Percentiles rank a stretch among this genome's conserved stretches.
Conservation (phyloP, 2,329 filamentous ascomycete species). For the Phoma herbarum region DNA sequence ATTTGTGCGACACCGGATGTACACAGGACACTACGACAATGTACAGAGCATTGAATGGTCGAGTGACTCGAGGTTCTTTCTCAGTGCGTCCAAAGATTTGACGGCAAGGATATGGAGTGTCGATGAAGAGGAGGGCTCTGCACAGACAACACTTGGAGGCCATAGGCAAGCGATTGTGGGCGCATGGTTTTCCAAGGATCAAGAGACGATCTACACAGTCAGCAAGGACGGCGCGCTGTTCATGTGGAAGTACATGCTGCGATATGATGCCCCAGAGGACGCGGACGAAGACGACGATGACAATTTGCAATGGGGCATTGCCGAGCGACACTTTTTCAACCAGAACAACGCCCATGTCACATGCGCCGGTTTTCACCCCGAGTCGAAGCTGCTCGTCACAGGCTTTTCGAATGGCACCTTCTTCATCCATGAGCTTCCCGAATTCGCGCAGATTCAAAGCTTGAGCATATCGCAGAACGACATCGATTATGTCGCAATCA, state of each 20-base stretch:
- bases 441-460: slow-evolving; percentile 94
- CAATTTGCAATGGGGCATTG: slow-evolving; percentile 87
- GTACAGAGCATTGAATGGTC: slow-evolving; percentile 94
- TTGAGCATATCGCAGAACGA: slow-evolving; percentile 94
- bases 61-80: slow-evolving; percentile 91
- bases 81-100: slow-evolving; percentile 90
- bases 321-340: slow-evolving; percentile 92
- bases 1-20: slow-evolving; percentile 86
- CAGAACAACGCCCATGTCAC: slow-evolving; percentile 86
- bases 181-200: slow-evolving; percentile 96
- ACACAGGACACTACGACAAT: slow-evolving; percentile 87
- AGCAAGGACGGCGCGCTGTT: slow-evolving; percentile 98
- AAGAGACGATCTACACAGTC: slow-evolving; percentile 94
- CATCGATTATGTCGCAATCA: slow-evolving; percentile 94
- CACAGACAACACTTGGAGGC: slow-evolving; percentile 86
- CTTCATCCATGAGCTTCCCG: slow-evolving; percentile 92
- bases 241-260: slow-evolving; percentile 82
- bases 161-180: slow-evolving; percentile 89
- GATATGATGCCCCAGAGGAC: slow-evolving; percentile 64
- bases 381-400: slow-evolving; percentile 90
- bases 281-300: slow-evolving; percentile 67
- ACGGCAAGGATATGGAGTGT: slow-evolving; percentile 96
- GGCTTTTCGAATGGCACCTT: slow-evolving; percentile 96
- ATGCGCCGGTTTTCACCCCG: slow-evolving; percentile 88
- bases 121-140: slow-evolving; percentile 84